A percentile compares a stretch with the other conserved stretches of the same genome.
Conservation (phyloP, 2,329 filamentous ascomycete genomes). For the Trichoderma oligosporum region DNA sequence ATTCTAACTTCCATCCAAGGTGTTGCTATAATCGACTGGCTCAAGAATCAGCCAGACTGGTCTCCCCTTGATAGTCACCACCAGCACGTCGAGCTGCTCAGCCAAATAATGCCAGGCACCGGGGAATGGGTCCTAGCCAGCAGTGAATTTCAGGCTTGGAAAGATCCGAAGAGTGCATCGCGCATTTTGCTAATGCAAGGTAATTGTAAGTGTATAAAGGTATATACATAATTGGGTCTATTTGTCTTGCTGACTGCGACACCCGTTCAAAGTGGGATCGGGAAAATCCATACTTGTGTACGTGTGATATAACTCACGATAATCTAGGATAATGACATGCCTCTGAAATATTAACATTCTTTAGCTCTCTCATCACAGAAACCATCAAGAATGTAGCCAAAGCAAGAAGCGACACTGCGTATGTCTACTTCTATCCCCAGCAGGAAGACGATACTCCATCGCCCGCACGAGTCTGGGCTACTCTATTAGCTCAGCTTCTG, state of each 20-base stretch:
- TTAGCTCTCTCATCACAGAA: not conserved
- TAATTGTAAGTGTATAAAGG: not conserved
- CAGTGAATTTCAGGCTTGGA: not conserved
- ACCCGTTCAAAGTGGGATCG: not conserved
- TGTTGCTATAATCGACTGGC: not conserved
- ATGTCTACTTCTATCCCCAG: not conserved
- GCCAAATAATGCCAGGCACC: not conserved
- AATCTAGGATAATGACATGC: not conserved
- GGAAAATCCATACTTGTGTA: not conserved
- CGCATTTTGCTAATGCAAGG: not conserved
- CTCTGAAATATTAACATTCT: not conserved
- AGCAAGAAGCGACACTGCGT: not conserved
- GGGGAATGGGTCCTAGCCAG: not conserved
- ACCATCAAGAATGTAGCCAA: not conserved
- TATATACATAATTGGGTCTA: not conserved
- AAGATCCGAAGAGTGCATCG: not conserved
- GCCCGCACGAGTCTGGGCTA: not conserved
- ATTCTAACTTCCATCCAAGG: not conserved
- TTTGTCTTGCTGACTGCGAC: not conserved
- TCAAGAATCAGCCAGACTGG: not conserved
- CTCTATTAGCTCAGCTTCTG: not conserved
- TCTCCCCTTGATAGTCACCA: not conserved
- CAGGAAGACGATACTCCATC: not conserved
- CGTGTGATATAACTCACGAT: not conserved
- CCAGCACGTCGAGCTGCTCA: not conserved